Evolutionary conservation across 108 stramenopile genomes (phyloP).

Genomic region (Nitzschia palea): DNA sequence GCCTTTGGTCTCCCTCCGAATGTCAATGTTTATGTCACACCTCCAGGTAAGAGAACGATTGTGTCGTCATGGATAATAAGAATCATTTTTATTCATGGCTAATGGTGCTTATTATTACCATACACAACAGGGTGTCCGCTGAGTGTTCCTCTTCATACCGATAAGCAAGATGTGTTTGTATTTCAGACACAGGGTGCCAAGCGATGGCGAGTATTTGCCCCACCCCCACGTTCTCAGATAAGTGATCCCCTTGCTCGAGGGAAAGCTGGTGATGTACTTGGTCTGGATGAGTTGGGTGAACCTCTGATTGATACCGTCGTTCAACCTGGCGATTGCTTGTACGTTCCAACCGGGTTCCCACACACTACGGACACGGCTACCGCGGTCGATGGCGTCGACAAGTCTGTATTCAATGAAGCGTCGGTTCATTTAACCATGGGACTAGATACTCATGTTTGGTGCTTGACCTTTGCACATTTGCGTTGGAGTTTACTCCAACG

Average conservation of each 20-base stretch:
- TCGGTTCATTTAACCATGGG: slow-evolving; percentile 88
- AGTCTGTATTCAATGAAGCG: slow-evolving; percentile 27
- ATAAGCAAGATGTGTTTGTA: slow-evolving; percentile 90
- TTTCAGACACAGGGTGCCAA: slow-evolving; percentile 89
- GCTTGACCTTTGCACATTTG: slow-evolving; percentile 38
- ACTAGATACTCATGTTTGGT: slow-evolving; percentile 93
- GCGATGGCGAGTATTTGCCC: slow-evolving; percentile 74
- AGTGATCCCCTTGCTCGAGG: slow-evolving; percentile 87
- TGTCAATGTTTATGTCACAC: slow-evolving; percentile 87
- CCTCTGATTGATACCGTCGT: slow-evolving; percentile 61
- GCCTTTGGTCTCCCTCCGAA: slow-evolving; percentile 73
- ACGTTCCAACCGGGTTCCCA: slow-evolving; percentile 90
- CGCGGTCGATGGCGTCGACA: background rate
- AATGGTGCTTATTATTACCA: too few relatives aligned
- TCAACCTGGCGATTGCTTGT: slow-evolving; percentile 82
- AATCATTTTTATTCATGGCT: too few relatives aligned
- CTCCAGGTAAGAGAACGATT: slow-evolving; percentile 64
- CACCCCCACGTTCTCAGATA: slow-evolving; percentile 55
- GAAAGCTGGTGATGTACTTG: slow-evolving; percentile 77
- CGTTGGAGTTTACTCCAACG: slow-evolving; percentile 16
- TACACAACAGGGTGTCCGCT: slow-evolving; percentile 47
- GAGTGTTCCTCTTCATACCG: slow-evolving; percentile 85
- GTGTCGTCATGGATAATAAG: too few relatives aligned
- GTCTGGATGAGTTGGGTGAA: slow-evolving; percentile 42
- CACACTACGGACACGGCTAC: slow-evolving; percentile 86